These are phyloP conservation scores for Mortierella claussenii DNA, from an alignment of 192 early-diverging fungal species.

Conservation along the genomic window DNA sequence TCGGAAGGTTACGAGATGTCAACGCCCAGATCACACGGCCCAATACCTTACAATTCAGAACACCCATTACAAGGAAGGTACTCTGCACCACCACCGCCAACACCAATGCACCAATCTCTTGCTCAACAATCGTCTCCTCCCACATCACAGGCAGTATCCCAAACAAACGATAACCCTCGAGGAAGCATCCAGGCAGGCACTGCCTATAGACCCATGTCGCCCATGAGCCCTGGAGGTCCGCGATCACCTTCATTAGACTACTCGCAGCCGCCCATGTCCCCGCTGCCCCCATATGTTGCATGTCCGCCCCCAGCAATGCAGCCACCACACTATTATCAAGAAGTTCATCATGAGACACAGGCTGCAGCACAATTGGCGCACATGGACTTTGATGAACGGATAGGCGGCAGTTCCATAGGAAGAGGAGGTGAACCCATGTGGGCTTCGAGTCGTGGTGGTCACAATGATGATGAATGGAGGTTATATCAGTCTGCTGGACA, in stretches of 20 bases:
- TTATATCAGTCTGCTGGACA: conserved; percentile 22
- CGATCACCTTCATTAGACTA: conserved; percentile 9
- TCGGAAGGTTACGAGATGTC: too few relatives aligned
- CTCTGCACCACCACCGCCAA: not conserved
- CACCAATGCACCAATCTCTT: too few relatives aligned
- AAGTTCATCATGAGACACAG: conserved; percentile 23
- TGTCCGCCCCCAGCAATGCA: conserved; percentile 8
- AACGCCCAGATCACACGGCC: too few relatives aligned
- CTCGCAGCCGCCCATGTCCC: conserved; percentile 16
- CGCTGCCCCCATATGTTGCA: conserved; percentile 16
- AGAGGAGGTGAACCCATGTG: not conserved
- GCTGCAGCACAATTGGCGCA: not conserved
- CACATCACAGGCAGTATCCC: not conserved
- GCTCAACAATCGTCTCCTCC: not conserved
- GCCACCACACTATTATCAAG: conserved; percentile 29
- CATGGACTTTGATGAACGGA: conserved; percentile 5
- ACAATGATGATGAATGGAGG: conserved; percentile 1
- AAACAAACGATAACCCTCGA: not conserved
- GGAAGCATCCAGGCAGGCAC: not conserved
- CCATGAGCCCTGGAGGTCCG: conserved; percentile 5
- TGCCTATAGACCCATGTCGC: conserved; percentile 7
- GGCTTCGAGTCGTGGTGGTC: not conserved
- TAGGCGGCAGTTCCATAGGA: too few relatives aligned
- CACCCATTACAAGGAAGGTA: not conserved
- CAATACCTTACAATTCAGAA: too few relatives aligned